Base-by-base conservation (phyloP, 805 yeast species). In the Cyberlindnera petersonii region DNA sequence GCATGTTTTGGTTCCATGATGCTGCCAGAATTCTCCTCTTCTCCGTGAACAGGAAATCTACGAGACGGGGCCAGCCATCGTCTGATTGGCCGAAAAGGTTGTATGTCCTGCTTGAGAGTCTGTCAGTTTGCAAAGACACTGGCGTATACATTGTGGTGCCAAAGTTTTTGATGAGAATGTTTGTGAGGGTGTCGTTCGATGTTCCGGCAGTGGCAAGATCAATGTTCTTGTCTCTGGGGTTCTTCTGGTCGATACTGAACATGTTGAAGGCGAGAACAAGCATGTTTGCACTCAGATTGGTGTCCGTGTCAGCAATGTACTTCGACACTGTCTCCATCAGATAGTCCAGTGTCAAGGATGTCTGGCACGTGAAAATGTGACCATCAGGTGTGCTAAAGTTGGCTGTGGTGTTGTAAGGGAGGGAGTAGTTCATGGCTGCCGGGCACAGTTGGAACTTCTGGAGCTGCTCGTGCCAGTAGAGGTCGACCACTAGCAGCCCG, bases 401-500 rank as follows among this genome's bases (percentile, higher is more conserved):
- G 11, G 35, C 22, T 4, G 44, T 37, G 4, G 33, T 26, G 31
- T 42, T 42, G 19, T 21, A 11, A 9, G 26, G 14, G 3, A 37
- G 21, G 6, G 42, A 26, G 9, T 26, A 26, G 18, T 37, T 33
- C 18, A 39, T 33, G 2, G 69, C 66, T 2, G 66, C 67, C 0
- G 84, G 82, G 47, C 85, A 79, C 4, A 79, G 55, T 47, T 77
- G 81, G 76, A 83, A 79, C 40, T 59, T 62, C 9, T 42, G 35
- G 4, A 66, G 59, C 29, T 60, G 49, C 35, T 72, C 74, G 49
- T 74, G 75, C 68, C 76, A 73, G 55, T 78, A 79, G 20, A 80
- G 39, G 50, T 82, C 85, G 4, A 79, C 36, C 38, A 64, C 58
- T n/a, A 77, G 54, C 0, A 68, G 56, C 37, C 69, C 71, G 1